These are phyloP conservation scores for Musa acuminata DNA, from an alignment of 176 grass and related monocot species.

Conservation along the genomic window DNA sequence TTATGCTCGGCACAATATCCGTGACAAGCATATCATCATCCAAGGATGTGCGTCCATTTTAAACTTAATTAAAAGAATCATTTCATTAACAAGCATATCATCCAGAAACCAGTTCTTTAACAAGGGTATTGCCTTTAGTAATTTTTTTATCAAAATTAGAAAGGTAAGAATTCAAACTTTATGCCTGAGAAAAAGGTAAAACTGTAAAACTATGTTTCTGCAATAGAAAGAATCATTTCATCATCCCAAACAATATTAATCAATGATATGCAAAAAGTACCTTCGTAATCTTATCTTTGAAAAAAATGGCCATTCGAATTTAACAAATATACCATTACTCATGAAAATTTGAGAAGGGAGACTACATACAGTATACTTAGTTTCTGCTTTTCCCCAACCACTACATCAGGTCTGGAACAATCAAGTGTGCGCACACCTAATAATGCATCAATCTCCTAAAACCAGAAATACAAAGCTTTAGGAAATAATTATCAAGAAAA, in stretches of 20 bases:
- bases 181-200: no score
- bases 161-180: not conserved
- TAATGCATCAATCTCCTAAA: slow-evolving; percentile 83
- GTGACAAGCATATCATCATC: no score
- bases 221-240: no score
- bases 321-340: not conserved
- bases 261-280: not conserved
- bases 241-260: no score
- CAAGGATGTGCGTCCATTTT: no score
- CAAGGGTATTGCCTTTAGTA: not conserved
- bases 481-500: not conserved
- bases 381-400: slow-evolving; percentile 94
- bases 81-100: no score
- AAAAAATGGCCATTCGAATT: not conserved
- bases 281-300: not conserved
- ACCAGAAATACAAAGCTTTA: not conserved
- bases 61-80: no score
- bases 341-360: slow-evolving; percentile 1
- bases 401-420: slow-evolving; percentile 77
- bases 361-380: slow-evolving; percentile 79
- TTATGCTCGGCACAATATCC: no score
- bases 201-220: no score
- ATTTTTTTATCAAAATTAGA: not conserved
- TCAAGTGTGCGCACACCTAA: slow-evolving; percentile 96
- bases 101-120: no score